phyloP scores from a whole-genome alignment of 1,284 basidiomycete genomes.

The Bjerkandera adusta region DNA sequence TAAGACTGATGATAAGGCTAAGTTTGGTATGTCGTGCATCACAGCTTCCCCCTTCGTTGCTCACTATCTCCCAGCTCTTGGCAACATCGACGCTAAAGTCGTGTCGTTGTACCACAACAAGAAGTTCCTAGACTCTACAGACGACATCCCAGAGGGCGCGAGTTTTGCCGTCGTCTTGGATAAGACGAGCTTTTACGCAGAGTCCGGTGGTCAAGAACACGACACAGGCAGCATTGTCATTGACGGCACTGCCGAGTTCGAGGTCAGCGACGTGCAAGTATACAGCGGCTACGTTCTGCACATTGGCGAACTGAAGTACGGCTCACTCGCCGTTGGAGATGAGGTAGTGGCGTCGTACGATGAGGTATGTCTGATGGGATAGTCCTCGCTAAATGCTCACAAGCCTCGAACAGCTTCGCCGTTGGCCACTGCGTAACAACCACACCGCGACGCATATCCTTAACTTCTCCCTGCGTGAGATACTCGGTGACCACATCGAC shows the following conservation, averaged over 20 bases:
- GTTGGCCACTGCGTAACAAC: slow-evolving; percentile 96
- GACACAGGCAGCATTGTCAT: slow-evolving; percentile 95
- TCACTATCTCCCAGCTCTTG: slow-evolving; percentile 31
- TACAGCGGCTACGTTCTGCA: slow-evolving; percentile 89
- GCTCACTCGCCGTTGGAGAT: slow-evolving; percentile 65
- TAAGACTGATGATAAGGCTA: slow-evolving; percentile 92
- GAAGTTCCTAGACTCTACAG: slow-evolving; percentile 72
- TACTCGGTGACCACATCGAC: slow-evolving; percentile 95
- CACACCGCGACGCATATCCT: slow-evolving; percentile 99
- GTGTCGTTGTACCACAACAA: slow-evolving; percentile 88
- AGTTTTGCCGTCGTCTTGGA: slow-evolving; percentile 90
- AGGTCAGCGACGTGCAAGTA: slow-evolving; percentile 90
- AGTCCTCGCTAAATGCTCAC: slow-evolving; percentile 3
- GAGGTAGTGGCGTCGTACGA: slow-evolving; percentile 75
- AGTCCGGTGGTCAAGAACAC: slow-evolving; percentile 96
- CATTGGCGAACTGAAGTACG: slow-evolving; percentile 83
- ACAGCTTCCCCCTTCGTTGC: neutral
- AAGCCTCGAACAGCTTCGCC: slow-evolving; percentile 60
- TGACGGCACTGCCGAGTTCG: slow-evolving; percentile 90
- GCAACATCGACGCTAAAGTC: slow-evolving; percentile 75
- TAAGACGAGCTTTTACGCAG: slow-evolving; percentile 96
- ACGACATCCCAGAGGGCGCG: slow-evolving; percentile 57
- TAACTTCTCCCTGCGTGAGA: slow-evolving; percentile 90
- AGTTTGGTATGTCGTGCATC: slow-evolving; percentile 68
- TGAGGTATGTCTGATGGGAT: slow-evolving; percentile 44